These are phyloP conservation scores for Linum tenue DNA, from an alignment of 345 rosid species.

Conservation along the genomic window DNA sequence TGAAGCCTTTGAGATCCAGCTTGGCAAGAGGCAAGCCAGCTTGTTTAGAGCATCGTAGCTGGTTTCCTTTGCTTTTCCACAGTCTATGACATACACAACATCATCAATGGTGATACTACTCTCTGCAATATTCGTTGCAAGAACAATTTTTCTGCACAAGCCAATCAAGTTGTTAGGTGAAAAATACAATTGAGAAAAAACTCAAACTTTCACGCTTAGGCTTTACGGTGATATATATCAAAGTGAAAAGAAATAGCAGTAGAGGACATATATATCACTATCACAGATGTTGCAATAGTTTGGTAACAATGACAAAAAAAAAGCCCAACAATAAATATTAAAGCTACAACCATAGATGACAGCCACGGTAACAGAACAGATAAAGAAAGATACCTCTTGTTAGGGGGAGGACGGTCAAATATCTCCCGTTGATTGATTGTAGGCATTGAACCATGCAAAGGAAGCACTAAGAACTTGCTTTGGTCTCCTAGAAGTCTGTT, in stretches of 20 bases:
- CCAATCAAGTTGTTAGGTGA: background rate
- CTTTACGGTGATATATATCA: no score
- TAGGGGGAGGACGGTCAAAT: conserved; percentile 69
- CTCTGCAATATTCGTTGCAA: conserved; percentile 96
- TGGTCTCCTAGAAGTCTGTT: conserved; percentile 70
- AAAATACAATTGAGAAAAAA: background rate
- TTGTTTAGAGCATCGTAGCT: conserved; percentile 97
- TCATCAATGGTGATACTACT: conserved; percentile 97
- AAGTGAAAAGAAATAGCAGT: background rate
- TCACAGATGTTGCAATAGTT: background rate
- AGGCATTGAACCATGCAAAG: conserved; percentile 95
- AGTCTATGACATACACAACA: conserved; percentile 91
- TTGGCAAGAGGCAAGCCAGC: conserved; percentile 86
- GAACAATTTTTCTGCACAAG: conserved; percentile 71
- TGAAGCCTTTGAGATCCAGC: conserved; percentile 97
- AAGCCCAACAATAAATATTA: background rate
- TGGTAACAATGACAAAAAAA: background rate
- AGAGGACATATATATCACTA: background rate
- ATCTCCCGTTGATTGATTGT: conserved; percentile 80
- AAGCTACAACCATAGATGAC: background rate
- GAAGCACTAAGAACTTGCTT: conserved; percentile 72
- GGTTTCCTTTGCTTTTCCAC: conserved; percentile 95
- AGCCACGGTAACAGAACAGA: background rate
- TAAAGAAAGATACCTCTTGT: conserved; percentile 39
- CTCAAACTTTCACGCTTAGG: no score